Evolutionary conservation across 768 basidiomycete genomes (phyloP).

Genomic region (Guyanaporus albipodus): DNA sequence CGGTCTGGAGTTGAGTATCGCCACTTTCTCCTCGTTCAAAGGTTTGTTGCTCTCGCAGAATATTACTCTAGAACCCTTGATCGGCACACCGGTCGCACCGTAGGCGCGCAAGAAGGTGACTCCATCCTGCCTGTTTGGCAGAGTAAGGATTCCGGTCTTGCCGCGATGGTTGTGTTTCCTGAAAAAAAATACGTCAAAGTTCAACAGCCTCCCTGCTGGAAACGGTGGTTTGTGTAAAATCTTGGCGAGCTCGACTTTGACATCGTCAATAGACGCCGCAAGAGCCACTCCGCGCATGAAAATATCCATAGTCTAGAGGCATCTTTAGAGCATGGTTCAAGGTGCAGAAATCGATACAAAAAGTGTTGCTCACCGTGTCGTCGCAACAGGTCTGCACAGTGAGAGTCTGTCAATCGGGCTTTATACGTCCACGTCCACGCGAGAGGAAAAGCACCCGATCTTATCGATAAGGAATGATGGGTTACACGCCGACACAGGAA

Average conservation of each 20-base stretch:
- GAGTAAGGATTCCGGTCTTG: conserved; percentile 30
- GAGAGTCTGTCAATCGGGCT: neutral
- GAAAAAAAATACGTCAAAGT: conserved; percentile 35
- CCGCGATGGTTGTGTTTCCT: conserved; percentile 18
- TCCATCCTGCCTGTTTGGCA: conserved; percentile 22
- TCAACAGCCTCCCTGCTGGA: conserved; percentile 21
- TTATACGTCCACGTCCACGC: too few species aligned
- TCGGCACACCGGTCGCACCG: conserved; percentile 19
- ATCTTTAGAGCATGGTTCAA: neutral
- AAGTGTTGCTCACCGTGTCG: conserved; percentile 19
- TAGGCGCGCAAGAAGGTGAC: conserved; percentile 27
- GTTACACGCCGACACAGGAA: conserved; percentile 2
- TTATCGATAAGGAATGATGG: conserved; percentile 19
- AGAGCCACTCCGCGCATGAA: conserved; percentile 31
- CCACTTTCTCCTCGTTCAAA: conserved; percentile 23
- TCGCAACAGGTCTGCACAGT: conserved; percentile 7
- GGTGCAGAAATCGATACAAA: neutral
- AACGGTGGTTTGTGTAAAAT: conserved; percentile 35
- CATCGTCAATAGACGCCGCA: conserved; percentile 29
- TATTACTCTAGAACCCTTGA: conserved; percentile 22
- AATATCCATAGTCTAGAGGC: conserved; percentile 30
- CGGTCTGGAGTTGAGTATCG: conserved; percentile 17
- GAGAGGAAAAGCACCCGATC: too few species aligned
- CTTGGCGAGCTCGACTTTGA: conserved; percentile 32
- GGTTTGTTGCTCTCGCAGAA: conserved; percentile 23